These are phyloP conservation scores for Lathyrus oleraceus DNA, from an alignment of 306 rosid genomes.

Conservation along the genomic window DNA sequence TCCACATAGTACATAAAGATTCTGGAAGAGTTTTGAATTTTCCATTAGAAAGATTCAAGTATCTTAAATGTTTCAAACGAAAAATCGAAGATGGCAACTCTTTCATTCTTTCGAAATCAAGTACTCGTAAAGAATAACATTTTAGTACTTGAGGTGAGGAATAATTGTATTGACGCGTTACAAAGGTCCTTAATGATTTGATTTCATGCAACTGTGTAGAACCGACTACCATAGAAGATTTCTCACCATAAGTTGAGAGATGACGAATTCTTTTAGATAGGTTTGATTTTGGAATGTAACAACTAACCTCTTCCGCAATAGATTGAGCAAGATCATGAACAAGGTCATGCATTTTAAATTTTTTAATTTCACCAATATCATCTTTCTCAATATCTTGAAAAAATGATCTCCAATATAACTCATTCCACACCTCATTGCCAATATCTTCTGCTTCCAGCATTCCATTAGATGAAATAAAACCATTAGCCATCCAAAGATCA, in stretches of 20 bases:
- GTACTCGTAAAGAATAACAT: slow-evolving; percentile 1
- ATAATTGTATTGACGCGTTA: neutral
- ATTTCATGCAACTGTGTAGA: no score
- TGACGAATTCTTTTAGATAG: slow-evolving; percentile 2
- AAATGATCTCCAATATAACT: slow-evolving; percentile 31
- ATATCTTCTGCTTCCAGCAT: slow-evolving; percentile 17
- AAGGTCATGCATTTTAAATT: slow-evolving; percentile 31
- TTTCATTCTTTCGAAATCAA: accelerated
- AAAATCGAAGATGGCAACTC: neutral
- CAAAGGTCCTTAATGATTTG: neutral
- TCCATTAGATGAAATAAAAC: slow-evolving; percentile 6
- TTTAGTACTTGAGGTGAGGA: neutral
- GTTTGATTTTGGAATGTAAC: neutral
- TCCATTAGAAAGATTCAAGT: neutral
- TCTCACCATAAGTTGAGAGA: neutral
- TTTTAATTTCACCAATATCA: neutral
- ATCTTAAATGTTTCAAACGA: slow-evolving; percentile 21
- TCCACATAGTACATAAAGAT: neutral
- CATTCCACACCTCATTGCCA: slow-evolving; percentile 26
- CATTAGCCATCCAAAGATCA: slow-evolving; percentile 31
- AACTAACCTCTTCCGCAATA: neutral
- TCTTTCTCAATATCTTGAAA: slow-evolving; percentile 25
- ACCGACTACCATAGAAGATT: accelerated
- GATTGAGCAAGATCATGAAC: slow-evolving; percentile 34
- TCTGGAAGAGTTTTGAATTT: neutral